phyloP scores from a whole-genome alignment of 1,139 yeast genomes.

The Kodamaea sp. region DNA sequence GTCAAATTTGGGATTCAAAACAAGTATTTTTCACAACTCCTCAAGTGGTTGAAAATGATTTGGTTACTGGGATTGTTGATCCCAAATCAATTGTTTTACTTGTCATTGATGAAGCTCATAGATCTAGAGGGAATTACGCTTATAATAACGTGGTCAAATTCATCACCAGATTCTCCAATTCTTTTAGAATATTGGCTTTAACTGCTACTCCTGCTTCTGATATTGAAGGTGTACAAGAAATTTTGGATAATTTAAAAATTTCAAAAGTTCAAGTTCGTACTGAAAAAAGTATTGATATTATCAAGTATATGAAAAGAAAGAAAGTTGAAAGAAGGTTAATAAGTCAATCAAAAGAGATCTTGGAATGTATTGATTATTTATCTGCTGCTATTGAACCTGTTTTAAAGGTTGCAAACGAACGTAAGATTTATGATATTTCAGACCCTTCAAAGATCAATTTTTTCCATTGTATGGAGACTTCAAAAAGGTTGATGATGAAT shows the following conservation, averaged over 20 bases:
- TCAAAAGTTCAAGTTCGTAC: conserved; percentile 83
- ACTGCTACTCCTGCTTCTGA: conserved; percentile 96
- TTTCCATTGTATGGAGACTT: conserved; percentile 68
- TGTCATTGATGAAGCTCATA: conserved; percentile 94
- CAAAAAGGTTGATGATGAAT: conserved; percentile 52
- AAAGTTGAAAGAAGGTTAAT: conserved; percentile 58
- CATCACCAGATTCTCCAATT: conserved; percentile 57
- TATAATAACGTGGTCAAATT: conserved; percentile 77
- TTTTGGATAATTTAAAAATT: conserved; percentile 67
- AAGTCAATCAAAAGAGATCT: conserved; percentile 48
- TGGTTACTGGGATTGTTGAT: conserved; percentile 66
- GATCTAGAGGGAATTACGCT: conserved; percentile 87
- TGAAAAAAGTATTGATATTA: conserved; percentile 79
- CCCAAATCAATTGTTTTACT: conserved; percentile 73
- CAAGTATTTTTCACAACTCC: conserved; percentile 93
- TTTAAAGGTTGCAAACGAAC: conserved; percentile 58
- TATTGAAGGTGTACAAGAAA: conserved; percentile 83
- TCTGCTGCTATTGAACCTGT: conserved; percentile 60
- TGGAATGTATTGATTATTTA: conserved; percentile 44
- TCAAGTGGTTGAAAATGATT: conserved; percentile 90
- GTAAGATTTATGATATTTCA: conserved; percentile 56
- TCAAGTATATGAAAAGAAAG: conserved; percentile 71
- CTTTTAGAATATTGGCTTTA: conserved; percentile 75
- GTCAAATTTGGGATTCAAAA: conserved; percentile 69
- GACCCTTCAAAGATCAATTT: conserved; percentile 69